Evolutionary conservation across 805 yeast species (phyloP), one percentile per base, ranked within the genome.

Genomic region (Lachancea sp.): DNA sequence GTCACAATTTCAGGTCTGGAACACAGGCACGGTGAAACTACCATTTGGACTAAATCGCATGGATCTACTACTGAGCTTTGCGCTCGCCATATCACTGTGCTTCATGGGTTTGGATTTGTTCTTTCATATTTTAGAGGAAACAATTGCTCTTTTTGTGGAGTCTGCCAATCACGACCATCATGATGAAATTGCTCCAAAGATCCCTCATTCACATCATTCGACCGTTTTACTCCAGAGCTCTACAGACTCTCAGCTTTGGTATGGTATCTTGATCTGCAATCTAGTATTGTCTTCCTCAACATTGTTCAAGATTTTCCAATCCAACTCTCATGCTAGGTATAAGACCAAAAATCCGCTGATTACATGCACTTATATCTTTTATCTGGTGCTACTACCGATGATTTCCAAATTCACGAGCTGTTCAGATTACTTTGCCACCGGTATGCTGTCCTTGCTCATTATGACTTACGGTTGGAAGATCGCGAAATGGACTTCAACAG

Each of bases 41-140:
- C 99, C 99, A 0, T 91, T 91, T 70, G 99, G 98, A 0, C 69
- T 91, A 20, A 95, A 95, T n/a, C 72, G 99, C 47, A 73, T 86
- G 13, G 96, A 91, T 58, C 95, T 91, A 0, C 67, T 91, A 15
- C 80, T 85, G 37, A 95, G 95, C 2, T 90, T 90, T 68, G 95
- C 95, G 0, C 69, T 89, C 36, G 79, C 93, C 13, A 82, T 91
- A 1, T 82, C 95, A 1, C 73, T 91, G 49, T 71, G 90, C 19
- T 91, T 90, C 76, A 95, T 91, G 49, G 97, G 98, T 0, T 77
- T 88, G 42, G 98, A 91, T 63, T 69, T 93, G 42, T 67, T 86
- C 37, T 86, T 95, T 38, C 99, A 91, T 63, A 72, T 85, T n/a
- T 55, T 86, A 15, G 97, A 91, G 63, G 95, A 87, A 50, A 55